Evolutionary conservation across 495 filamentous ascomycete genomes (phyloP), one percentile per base, ranked within the genome.

Genomic region (Podospora didyma): DNA sequence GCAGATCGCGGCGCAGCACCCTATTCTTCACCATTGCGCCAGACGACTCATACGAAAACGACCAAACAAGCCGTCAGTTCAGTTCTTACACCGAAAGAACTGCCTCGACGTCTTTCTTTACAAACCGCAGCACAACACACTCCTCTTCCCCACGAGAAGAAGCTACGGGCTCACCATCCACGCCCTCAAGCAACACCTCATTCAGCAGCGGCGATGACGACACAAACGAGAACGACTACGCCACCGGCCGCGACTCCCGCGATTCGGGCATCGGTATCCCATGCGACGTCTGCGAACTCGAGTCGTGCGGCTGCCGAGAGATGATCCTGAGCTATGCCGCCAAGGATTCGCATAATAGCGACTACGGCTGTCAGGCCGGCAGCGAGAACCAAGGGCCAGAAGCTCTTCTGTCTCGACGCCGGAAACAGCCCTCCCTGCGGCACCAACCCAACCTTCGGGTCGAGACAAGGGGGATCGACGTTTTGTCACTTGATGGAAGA

Each of bases 231-330:
- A 17, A 12, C 31, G 24, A 46, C 16, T 41, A 55, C 50, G 11
- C n/a, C 51, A 49, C 31, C 42, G 26, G 53, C 0, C 60, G 60
- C 26, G 58, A 66, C 39, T 55, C 61, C 0, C 45, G 57, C 17
- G 61, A 66, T 61, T 66, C 61, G 14, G 64, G 58, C 5, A 66
- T 63, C 17, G 54, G 61, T 24, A 61, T 66, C 14, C 42, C 56
- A 1, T 61, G 64, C 45, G 54, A 61, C 21, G 17, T 39, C 0
- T 63, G 61, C 49, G 49, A 47, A n/a, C 7, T 20, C 2, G 64
- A 62, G 3, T 11, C 35, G 16, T 66, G 65, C 51, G n/a, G 24
- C 5, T 61, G 59, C 49, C n/a, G 22, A 11, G n/a, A 53, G 17
- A 46, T 26, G 14, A 23, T 24, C 16, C 39, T 51, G 11, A 7